A percentile compares a stretch with the other conserved stretches of the same genome.
phyloP scores from a whole-genome alignment of 2,329 filamentous ascomycete genomes.

The Apiospora malaysiana region DNA sequence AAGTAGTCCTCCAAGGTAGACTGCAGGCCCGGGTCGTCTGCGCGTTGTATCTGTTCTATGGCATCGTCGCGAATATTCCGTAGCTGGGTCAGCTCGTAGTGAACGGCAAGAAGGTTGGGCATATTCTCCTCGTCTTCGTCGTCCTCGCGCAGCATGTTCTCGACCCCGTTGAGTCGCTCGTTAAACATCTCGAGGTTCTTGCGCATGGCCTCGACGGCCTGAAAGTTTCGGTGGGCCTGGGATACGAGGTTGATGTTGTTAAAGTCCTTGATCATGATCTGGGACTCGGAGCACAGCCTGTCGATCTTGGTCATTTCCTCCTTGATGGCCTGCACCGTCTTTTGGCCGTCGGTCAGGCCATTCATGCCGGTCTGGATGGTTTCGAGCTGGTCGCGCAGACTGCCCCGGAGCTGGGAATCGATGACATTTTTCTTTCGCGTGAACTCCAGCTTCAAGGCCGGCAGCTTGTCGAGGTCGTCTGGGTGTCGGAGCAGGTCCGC shows the following conservation, averaged over 20 bases:
- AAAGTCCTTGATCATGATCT: constrained; percentile 97
- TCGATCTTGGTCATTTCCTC: constrained; percentile 99
- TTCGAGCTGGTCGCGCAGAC: constrained; percentile 90
- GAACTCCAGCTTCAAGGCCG: constrained; percentile 88
- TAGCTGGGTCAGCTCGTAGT: constrained; percentile 90
- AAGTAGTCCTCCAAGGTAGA: constrained; percentile 91
- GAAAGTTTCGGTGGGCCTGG: constrained; percentile 95
- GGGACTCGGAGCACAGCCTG: constrained; percentile 93
- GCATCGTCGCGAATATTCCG: constrained; percentile 95
- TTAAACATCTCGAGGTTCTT: constrained; percentile 88
- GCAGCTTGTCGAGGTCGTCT: constrained; percentile 96
- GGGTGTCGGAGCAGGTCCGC: constrained; percentile 92
- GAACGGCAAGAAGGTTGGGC: constrained; percentile 86
- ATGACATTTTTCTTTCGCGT: constrained; percentile 90
- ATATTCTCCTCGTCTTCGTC: constrained; percentile 87
- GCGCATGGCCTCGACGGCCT: constrained; percentile 92
- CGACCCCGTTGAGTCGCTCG: constrained; percentile 75
- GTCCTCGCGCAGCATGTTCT: constrained; percentile 80
- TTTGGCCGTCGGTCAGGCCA: constrained; percentile 86
- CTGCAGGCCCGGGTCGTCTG: constrained; percentile 75
- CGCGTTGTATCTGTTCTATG: constrained; percentile 90
- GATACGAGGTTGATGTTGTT: constrained; percentile 89
- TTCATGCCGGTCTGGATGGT: constrained; percentile 93
- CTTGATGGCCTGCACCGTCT: constrained; percentile 90
- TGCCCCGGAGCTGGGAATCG: constrained; percentile 87